Percentiles rank a stretch among this genome's conserved stretches.
phyloP scores from a whole-genome alignment of 306 rosid species.

The Ceratonia siliqua region DNA sequence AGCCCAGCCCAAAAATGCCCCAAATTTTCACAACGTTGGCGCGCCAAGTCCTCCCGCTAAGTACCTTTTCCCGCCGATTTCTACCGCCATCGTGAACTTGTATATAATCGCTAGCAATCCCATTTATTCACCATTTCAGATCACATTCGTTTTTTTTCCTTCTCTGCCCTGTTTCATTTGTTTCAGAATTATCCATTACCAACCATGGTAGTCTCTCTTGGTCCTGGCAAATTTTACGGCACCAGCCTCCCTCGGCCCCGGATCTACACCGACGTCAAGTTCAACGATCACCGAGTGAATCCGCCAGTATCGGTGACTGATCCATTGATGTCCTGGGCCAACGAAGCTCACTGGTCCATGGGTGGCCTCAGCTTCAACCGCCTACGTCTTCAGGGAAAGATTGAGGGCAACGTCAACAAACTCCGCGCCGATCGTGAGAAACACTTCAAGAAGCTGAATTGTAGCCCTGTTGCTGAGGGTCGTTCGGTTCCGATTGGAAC shows the following conservation, averaged over 20 bases:
- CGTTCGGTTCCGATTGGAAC: not conserved
- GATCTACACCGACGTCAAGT: slow-evolving; percentile 67
- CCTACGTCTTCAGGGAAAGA: slow-evolving; percentile 75
- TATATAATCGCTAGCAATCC: not conserved
- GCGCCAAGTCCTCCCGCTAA: slow-evolving; percentile 57
- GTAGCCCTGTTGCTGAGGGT: not conserved
- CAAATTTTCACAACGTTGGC: not conserved
- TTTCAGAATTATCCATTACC: not conserved
- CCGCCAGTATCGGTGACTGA: slow-evolving; percentile 64
- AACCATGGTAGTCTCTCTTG: slow-evolving; percentile 64
- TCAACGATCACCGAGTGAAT: slow-evolving; percentile 64
- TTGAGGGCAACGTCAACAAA: slow-evolving; percentile 67
- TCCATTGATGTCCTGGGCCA: slow-evolving; percentile 70
- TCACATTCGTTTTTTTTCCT: no score
- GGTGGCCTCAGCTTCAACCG: slow-evolving; percentile 81
- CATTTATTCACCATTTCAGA: not conserved
- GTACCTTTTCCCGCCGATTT: slow-evolving; percentile 32
- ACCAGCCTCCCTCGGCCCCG: slow-evolving; percentile 89
- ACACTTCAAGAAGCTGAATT: slow-evolving; percentile 24
- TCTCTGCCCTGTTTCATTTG: not conserved
- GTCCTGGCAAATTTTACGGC: slow-evolving; percentile 86
- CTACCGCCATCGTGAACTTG: not conserved
- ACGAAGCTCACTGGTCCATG: slow-evolving; percentile 98
- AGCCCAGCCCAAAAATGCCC: slow-evolving; percentile 23
- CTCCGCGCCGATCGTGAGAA: slow-evolving; percentile 65